Evolutionary conservation across 306 rosid species (phyloP), one percentile per base, ranked within the genome.

Genomic region (Casuarina equisetifolia): DNA sequence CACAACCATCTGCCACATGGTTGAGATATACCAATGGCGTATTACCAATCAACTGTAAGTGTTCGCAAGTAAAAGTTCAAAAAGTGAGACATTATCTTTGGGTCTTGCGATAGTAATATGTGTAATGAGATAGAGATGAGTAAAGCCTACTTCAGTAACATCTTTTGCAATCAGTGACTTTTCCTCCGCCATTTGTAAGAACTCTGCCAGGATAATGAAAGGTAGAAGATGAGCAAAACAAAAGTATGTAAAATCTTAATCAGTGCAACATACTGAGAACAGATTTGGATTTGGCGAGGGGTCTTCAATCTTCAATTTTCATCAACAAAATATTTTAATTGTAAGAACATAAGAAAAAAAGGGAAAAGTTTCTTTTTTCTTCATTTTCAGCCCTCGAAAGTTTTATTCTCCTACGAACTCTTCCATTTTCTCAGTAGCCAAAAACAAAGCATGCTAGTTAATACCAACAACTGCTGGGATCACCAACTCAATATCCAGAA

Each of bases 11-110:
- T 11, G 85, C 89, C 3, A 94, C 78, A 58, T 63, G 94, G 87
- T 91, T 94, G 85, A 94, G 98, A 88, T 87, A 94, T 0, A 93
- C 94, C 84, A 93, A 74, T 5, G 97, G 96, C 12, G 97, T 93
- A 44, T 88, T 89, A n/a, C 94, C 97, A 45, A 93, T 85, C 45
- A 93, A 79, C 98, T 91, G 85, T 9, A 74, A 73, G 81, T 72
- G 72, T 40, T 46, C 74, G 70, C 72, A 73, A 67, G 72, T 15
- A 72, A 74, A 12, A 66, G 42, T 6, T 58, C 53, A 68, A 5
- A 5, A 43, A 3, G 42, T 74, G 55, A 78, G 79, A 77, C 38
- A 48, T 15, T 66, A 4, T 64, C 51, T 42, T 69, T 76, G 46
- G 72, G 9, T 10, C 76, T n/a, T 10, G 10, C 71, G 55, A 50